Base-by-base conservation (phyloP, 2,329 filamentous ascomycete genomes). In the Fusarium torreyae region DNA sequence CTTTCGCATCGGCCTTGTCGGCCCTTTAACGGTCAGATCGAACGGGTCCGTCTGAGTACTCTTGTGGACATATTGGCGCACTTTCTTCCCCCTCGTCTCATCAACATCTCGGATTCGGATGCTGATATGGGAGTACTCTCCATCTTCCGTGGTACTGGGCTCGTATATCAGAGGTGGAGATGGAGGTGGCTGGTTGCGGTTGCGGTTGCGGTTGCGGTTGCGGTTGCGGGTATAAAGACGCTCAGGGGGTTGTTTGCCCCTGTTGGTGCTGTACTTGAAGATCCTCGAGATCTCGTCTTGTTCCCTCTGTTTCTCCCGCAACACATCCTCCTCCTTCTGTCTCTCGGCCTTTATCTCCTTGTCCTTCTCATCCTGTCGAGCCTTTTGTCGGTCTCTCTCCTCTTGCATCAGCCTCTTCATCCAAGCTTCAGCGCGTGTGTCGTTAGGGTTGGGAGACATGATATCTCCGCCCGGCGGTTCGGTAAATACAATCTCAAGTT, bases 391-490 rank as follows among this genome's bases (percentile, higher is more conserved):
- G 18, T 44, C 49, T 11, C 18, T 28, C 5, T 51, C 49, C 53
- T 68, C 57, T 9, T 53, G 17, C 28, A 54, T 39, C 22, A 64
- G 39, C 49, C 24, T 40, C 31, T 49, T 59, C 40, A 64, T 51
- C 48, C 51, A 59, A 18, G 14, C 38, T 31, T 70, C 66, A n/a
- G 57, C 53, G 10, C 53, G 38, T 24, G 66, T 51, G 34, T 46
- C n/a, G 2, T 22, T 20, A 13, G 50, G 57, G 18, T 50, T 38
- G 7, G n/a, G 42, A n/a, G 46, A n/a, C 26, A 15, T 38, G 8
- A 33, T 17, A 14, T 39, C 39, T 51, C 33, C 36, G n/a, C 26
- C 46, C n/a, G 28, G 24, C 15, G 44, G 15, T 18, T 43, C 46
- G 10, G 50, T 50, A 20, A 53, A 64, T 24, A 24, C 8, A 56